Percentiles rank a stretch among this genome's conserved stretches.
These are phyloP conservation scores for Pulveroboletus ravenelii DNA, from an alignment of 768 basidiomycete species.

Conservation along the genomic window DNA sequence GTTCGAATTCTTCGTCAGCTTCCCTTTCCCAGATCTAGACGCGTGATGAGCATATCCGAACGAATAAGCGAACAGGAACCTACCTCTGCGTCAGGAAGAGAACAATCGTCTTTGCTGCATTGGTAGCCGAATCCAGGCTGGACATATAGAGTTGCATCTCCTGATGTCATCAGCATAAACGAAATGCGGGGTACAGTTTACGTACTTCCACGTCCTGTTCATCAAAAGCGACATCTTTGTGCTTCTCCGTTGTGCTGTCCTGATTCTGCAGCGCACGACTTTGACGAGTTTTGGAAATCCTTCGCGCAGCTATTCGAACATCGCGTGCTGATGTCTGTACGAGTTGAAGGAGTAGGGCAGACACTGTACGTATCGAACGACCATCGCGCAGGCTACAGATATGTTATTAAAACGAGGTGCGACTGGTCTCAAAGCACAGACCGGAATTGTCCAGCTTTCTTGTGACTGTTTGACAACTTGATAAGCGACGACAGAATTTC, in stretches of 20 bases:
- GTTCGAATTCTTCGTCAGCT: conserved; percentile 83
- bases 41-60: conserved; percentile 1
- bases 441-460: conserved; percentile 87
- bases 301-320: conserved; percentile 64
- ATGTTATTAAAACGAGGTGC: background rate
- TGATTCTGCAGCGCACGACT: conserved; percentile 59
- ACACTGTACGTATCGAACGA: conserved; percentile 87
- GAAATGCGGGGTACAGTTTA: background rate
- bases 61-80: background rate
- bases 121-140: conserved; percentile 76
- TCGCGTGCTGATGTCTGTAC: conserved; percentile 93
- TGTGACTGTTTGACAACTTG: conserved; percentile 85
- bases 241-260: conserved; percentile 50
- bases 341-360: conserved; percentile 90
- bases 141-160: conserved; percentile 68
- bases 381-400: conserved; percentile 78
- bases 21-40: conserved; percentile 75
- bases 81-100: conserved; percentile 69
- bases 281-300: conserved; percentile 58
- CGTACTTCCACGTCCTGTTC: conserved; percentile 63
- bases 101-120: conserved; percentile 81
- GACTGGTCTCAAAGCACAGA: conserved; percentile 31
- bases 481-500: conserved; percentile 89
- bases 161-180: conserved; percentile 30
- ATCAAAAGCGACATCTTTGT: conserved; percentile 53